phyloP scores from a whole-genome alignment of 73 alveolate species.

The Paramecium sonneborni region DNA sequence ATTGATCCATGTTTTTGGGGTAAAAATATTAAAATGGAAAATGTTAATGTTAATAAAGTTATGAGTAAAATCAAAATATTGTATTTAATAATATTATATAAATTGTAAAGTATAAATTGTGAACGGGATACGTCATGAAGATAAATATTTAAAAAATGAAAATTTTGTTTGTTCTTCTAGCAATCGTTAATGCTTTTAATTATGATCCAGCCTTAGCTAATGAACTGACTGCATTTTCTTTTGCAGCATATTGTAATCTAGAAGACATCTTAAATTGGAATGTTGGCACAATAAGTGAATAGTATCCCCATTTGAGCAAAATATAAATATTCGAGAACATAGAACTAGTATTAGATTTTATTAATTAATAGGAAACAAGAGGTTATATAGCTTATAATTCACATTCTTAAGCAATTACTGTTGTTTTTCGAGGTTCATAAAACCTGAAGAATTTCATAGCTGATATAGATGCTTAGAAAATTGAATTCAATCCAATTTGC shows the following conservation, averaged over 20 bases:
- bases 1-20: neutral
- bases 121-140: neutral
- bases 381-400: neutral
- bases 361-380: neutral
- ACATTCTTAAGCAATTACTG: neutral
- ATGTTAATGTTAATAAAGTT: neutral
- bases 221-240: neutral
- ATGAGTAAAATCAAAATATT: neutral
- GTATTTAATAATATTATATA: neutral
- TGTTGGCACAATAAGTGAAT: slow-evolving; percentile 25
- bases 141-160: neutral
- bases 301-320: slow-evolving; percentile 16
- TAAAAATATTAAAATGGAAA: no score
- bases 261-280: slow-evolving; percentile 42
- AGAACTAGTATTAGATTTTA: neutral
- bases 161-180: neutral
- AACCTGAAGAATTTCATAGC: neutral
- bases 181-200: neutral
- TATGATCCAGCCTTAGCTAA: neutral
- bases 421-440: neutral
- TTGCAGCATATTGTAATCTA: slow-evolving; percentile 52
- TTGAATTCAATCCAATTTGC: neutral
- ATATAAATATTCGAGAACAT: slow-evolving; percentile 16
- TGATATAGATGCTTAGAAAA: neutral
- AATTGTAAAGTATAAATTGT: neutral